Conservation (phyloP, 495 filamentous ascomycete genomes). For the Aspergillus panamensis region DNA sequence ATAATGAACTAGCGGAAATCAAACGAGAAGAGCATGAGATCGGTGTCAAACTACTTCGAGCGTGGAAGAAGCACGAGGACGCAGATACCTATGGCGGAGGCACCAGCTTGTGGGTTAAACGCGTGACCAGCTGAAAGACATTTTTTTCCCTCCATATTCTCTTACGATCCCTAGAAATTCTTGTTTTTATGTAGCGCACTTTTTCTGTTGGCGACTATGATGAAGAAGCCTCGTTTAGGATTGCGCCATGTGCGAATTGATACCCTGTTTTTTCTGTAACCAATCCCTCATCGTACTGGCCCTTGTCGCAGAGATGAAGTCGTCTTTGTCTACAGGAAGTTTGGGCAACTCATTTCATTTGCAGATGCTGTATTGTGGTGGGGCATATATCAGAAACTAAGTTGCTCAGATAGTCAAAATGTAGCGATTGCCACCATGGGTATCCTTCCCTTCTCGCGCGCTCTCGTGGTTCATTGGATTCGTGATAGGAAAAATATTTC, state of each 20-base stretch:
- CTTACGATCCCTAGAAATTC: not conserved
- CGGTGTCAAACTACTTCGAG: constrained; percentile 75
- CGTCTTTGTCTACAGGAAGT: not conserved
- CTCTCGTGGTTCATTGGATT: constrained; percentile 33
- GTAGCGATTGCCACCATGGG: constrained; percentile 16
- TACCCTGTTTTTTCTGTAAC: constrained; percentile 19
- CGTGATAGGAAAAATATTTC: constrained; percentile 23
- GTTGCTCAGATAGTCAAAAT: constrained; percentile 16
- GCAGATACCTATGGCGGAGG: constrained; percentile 65
- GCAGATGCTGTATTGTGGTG: constrained; percentile 5
- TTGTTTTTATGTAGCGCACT: constrained; percentile 2
- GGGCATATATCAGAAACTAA: constrained; percentile 12
- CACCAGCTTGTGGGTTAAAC: constrained; percentile 76
- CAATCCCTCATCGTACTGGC: not conserved
- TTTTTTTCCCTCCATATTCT: not conserved
- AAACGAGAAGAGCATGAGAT: constrained; percentile 80
- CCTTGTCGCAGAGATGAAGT: not conserved
- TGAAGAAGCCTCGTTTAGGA: constrained; percentile 1
- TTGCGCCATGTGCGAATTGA: constrained; percentile 16
- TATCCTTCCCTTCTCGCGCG: constrained; percentile 13
- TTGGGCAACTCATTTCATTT: not conserved
- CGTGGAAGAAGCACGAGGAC: constrained; percentile 74
- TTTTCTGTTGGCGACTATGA: not conserved
- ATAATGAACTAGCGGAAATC: constrained; percentile 73
- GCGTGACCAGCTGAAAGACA: constrained; percentile 51